A percentile compares a stretch with the other conserved stretches of the same genome.
phyloP scores from a whole-genome alignment of 768 basidiomycete genomes.

The Omphalotus guepiniiformis region DNA sequence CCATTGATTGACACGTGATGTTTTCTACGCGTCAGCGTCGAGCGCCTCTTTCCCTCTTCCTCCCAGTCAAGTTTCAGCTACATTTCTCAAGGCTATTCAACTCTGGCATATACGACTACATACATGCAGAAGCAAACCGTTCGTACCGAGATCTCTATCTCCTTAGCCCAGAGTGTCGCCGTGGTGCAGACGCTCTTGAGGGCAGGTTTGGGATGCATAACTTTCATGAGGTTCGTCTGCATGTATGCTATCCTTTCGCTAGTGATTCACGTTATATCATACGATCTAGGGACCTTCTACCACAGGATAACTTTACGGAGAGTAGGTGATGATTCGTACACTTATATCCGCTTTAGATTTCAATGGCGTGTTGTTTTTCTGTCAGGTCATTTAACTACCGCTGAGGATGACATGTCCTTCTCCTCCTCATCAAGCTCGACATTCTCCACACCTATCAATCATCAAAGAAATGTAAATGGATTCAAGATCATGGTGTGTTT shows the following conservation, averaged over 20 bases:
- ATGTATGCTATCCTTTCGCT: no score
- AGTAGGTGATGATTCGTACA: conserved; percentile 34
- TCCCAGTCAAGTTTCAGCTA: no score
- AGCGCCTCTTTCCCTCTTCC: no score
- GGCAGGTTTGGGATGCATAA: conserved; percentile 73
- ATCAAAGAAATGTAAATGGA: conserved; percentile 46
- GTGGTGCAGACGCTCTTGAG: conserved; percentile 69
- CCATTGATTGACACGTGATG: no score
- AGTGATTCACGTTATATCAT: no score
- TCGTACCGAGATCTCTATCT: conserved; percentile 37
- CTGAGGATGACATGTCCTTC: conserved; percentile 34
- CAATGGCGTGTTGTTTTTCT: conserved; percentile 4
- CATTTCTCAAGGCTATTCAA: no score
- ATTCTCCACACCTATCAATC: conserved; percentile 34
- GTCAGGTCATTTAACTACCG: conserved; percentile 54
- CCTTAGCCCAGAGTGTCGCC: conserved; percentile 56
- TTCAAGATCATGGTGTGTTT: conserved; percentile 60
- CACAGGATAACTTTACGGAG: conserved; percentile 74
- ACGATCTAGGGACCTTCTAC: conserved; percentile 73
- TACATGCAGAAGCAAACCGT: conserved; percentile 42
- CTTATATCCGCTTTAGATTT: conserved; percentile 3
- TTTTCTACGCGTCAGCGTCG: no score
- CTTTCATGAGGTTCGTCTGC: no score
- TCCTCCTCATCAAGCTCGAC: conserved; percentile 28
- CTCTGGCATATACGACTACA: no score